Conservation (phyloP, 352 stramenopile species). For the Phytophthora crassamura region DNA sequence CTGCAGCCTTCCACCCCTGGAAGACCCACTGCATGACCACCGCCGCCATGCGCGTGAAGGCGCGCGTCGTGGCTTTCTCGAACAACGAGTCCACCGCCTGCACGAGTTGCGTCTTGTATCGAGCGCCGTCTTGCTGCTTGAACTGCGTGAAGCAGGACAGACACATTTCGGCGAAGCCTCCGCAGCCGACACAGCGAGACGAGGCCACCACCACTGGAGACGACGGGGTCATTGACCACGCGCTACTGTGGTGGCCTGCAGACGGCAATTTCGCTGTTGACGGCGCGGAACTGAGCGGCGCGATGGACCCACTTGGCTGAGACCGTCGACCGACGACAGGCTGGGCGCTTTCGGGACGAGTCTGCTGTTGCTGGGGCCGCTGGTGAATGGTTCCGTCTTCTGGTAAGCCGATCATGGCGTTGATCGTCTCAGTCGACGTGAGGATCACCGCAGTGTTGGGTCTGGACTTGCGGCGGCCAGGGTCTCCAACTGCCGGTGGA, state of each 20-base stretch:
- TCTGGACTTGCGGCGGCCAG: slow-evolving; percentile 33
- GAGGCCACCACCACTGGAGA: slow-evolving; percentile 11
- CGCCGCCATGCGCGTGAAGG: slow-evolving; percentile 60
- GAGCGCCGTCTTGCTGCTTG: slow-evolving; percentile 59
- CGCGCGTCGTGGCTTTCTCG: slow-evolving; percentile 58
- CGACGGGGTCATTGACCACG: slow-evolving; percentile 13
- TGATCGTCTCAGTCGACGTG: slow-evolving; percentile 39
- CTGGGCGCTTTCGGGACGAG: slow-evolving; percentile 26
- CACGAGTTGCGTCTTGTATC: slow-evolving; percentile 74
- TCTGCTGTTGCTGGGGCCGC: slow-evolving; percentile 12
- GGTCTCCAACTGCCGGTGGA: neutral
- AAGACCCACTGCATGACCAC: slow-evolving; percentile 77
- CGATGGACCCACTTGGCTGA: slow-evolving; percentile 3
- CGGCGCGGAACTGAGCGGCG: slow-evolving; percentile 15
- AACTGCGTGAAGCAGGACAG: slow-evolving; percentile 73
- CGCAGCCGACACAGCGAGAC: slow-evolving; percentile 66
- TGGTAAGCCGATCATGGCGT: slow-evolving; percentile 39
- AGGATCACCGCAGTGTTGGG: slow-evolving; percentile 43
- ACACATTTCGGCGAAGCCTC: slow-evolving; percentile 73
- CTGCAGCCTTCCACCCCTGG: slow-evolving; percentile 57
- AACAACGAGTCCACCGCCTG: slow-evolving; percentile 73
- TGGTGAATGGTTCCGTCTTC: slow-evolving; percentile 9
- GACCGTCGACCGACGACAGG: slow-evolving; percentile 5
- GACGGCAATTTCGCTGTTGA: slow-evolving; percentile 8
- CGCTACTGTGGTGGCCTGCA: slow-evolving; percentile 7